Percentiles rank a stretch among this genome's conserved stretches.
These are phyloP conservation scores for Rhynchospora pubera DNA, from an alignment of 176 grass and related monocot species.

Conservation along the genomic window DNA sequence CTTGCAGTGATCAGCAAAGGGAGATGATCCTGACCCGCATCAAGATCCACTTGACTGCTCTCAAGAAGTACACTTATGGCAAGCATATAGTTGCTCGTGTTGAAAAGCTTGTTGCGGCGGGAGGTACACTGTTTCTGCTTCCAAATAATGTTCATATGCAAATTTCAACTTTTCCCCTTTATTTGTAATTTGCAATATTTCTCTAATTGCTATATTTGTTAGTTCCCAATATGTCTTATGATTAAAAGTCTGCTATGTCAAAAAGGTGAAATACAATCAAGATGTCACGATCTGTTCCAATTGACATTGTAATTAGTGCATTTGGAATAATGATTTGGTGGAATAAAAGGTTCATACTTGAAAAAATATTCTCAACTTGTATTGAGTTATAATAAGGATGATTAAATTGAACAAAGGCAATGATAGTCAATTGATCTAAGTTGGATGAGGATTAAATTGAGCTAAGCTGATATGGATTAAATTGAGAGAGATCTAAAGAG, in stretches of 20 bases:
- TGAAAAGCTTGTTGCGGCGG: slow-evolving; percentile 72
- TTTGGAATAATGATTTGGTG: too few species aligned
- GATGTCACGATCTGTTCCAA: neutral
- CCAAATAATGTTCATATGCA: slow-evolving; percentile 1
- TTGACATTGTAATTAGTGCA: too few species aligned
- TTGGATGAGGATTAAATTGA: too few species aligned
- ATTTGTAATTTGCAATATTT: neutral
- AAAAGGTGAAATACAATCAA: neutral
- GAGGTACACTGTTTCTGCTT: slow-evolving; percentile 34
- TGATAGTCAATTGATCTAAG: too few species aligned
- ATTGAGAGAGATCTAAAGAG: too few species aligned
- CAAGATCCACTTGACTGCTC: slow-evolving; percentile 70
- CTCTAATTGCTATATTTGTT: neutral
- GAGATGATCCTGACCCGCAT: slow-evolving; percentile 66
- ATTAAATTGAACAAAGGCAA: too few species aligned
- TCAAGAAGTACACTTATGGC: slow-evolving; percentile 88
- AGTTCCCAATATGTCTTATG: neutral
- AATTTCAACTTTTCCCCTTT: neutral
- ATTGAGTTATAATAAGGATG: too few species aligned
- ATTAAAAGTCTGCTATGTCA: neutral
- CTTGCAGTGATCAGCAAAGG: slow-evolving; percentile 66
- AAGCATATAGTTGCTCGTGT: slow-evolving; percentile 82
- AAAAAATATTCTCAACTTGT: too few species aligned
- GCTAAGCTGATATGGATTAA: too few species aligned
- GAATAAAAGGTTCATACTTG: too few species aligned